Conservation (phyloP, 805 yeast genomes). For the Spencermartinsiella europaea region DNA sequence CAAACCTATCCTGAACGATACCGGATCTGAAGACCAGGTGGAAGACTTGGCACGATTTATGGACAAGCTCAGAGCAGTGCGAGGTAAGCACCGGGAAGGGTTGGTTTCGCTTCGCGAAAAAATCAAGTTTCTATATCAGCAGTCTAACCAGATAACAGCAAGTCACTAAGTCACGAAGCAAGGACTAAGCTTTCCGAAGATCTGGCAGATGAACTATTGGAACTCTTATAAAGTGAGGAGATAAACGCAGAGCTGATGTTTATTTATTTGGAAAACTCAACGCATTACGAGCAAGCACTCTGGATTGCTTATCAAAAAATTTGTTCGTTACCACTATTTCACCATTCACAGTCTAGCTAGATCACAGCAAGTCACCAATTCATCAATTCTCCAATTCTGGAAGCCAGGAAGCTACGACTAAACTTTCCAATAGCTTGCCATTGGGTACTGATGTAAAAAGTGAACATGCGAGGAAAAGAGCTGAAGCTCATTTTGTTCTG, state of each 20-base stretch:
- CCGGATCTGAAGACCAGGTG: constrained; percentile 11
- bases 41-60: constrained; percentile 30
- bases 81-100: constrained; percentile 5
- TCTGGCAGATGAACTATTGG: constrained; percentile 30
- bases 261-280: no score
- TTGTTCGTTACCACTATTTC: no score
- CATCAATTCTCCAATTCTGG: no score
- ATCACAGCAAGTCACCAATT: constrained; percentile 19
- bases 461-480: no score
- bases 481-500: no score
- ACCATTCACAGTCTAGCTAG: no score
- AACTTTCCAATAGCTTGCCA: constrained; percentile 32
- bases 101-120: background rate
- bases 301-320: no score
- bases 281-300: no score
- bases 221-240: constrained; percentile 1
- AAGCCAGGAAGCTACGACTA: constrained; percentile 28
- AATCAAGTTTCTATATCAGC: no score
- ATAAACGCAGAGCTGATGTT: no score
- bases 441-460: no score
- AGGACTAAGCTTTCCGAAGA: constrained; percentile 30
- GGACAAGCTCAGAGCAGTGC: constrained; percentile 18
- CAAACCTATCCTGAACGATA: background rate
- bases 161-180: constrained; percentile 27
- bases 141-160: constrained; percentile 14